Conservation (phyloP, 2,329 filamentous ascomycete species). For the Pseudogymnoascus sp. region DNA sequence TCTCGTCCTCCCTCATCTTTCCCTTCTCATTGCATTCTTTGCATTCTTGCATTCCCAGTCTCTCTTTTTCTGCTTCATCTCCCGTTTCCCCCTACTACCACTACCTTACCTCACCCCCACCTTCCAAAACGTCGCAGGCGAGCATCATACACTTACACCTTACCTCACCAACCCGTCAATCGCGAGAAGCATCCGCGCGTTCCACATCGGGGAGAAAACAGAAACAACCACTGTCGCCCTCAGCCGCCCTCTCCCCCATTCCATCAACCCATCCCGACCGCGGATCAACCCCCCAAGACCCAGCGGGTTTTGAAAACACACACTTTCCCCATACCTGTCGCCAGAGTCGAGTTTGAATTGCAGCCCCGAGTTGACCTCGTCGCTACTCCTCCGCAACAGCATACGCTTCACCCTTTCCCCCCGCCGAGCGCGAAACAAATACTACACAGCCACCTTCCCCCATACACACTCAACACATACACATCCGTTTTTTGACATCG, state of each 20-base stretch:
- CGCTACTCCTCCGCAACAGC: neutral
- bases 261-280: neutral
- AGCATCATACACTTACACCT: slow-evolving; percentile 17
- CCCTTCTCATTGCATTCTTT: slow-evolving; percentile 11
- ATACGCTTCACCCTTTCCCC: neutral
- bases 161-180: slow-evolving; percentile 18
- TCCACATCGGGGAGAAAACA: neutral
- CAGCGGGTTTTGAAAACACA: neutral
- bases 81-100: slow-evolving; percentile 26
- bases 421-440: neutral
- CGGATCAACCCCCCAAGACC: neutral
- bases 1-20: slow-evolving; percentile 14
- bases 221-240: neutral
- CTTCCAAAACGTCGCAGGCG: slow-evolving; percentile 15
- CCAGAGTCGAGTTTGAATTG: neutral
- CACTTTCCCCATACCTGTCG: neutral
- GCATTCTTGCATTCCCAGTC: slow-evolving; percentile 12
- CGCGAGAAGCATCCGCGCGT: slow-evolving; percentile 23
- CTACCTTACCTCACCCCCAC: slow-evolving; percentile 25
- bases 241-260: neutral
- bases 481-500: neutral
- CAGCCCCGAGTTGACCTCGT: slow-evolving; percentile 1
- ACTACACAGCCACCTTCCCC: neutral
- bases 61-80: slow-evolving; percentile 24
- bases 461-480: neutral